Evolutionary conservation across 768 basidiomycete genomes (phyloP).

Genomic region (Exidia glandulosa): DNA sequence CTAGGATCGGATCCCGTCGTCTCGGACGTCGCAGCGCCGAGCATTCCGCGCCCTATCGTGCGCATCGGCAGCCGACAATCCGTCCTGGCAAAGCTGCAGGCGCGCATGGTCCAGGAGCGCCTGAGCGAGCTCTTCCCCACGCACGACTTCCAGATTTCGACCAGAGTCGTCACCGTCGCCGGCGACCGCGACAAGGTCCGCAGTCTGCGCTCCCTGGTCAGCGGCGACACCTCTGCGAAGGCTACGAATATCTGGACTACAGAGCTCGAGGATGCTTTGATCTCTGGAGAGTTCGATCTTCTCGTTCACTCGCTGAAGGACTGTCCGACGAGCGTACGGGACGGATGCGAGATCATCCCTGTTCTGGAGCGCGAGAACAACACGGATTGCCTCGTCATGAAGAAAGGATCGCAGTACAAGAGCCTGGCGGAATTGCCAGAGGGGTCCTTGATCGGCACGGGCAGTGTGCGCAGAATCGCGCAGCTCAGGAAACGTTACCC

Average conservation of each 20-base stretch:
- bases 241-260: constrained; percentile 96
- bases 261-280: constrained; percentile 81
- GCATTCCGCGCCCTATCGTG: not conserved
- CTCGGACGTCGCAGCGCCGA: not conserved
- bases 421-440: constrained; percentile 71
- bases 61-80: constrained; percentile 24
- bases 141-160: constrained; percentile 25
- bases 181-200: constrained; percentile 68
- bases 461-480: constrained; percentile 85
- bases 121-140: constrained; percentile 48
- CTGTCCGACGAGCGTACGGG: constrained; percentile 78
- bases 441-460: constrained; percentile 90
- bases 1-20: not conserved
- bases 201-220: not conserved
- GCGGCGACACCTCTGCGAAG: not conserved
- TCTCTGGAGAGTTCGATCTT: constrained; percentile 68
- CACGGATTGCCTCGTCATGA: constrained; percentile 80
- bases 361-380: constrained; percentile 83
- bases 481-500: constrained; percentile 76
- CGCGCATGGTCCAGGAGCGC: constrained; percentile 60
- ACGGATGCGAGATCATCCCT: constrained; percentile 75
- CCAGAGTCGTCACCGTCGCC: constrained; percentile 44
- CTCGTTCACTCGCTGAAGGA: constrained; percentile 91
- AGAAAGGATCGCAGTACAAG: constrained; percentile 57
- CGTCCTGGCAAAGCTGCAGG: constrained; percentile 83